Evolutionary conservation across 148 eudicot species (phyloP).

Genomic region (Fagopyrum esculentum): DNA sequence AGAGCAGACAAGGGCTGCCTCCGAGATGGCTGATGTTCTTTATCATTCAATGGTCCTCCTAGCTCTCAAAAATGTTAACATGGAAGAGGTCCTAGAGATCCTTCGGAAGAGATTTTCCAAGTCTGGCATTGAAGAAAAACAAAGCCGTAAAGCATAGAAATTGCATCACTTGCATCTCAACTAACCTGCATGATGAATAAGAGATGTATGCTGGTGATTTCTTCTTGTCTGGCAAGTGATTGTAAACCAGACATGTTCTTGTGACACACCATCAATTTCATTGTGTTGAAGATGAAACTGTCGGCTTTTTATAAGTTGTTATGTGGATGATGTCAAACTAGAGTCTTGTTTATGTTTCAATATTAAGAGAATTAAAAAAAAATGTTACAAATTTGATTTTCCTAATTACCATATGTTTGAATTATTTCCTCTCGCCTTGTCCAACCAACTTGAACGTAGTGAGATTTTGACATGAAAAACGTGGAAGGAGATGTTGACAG

Average conservation of each 20-base stretch:
- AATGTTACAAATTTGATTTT: no score
- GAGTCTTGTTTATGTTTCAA: neutral
- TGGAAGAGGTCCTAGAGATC: conserved; percentile 68
- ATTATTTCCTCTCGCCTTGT: no score
- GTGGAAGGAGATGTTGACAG: no score
- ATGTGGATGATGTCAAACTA: neutral
- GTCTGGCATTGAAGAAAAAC: conserved; percentile 88
- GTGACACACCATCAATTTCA: neutral
- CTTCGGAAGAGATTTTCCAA: conserved; percentile 62
- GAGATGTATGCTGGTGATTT: neutral
- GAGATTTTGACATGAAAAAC: no score
- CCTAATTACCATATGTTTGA: no score
- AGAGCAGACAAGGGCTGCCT: conserved; percentile 61
- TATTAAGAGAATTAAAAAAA: no score
- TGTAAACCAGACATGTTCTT: neutral
- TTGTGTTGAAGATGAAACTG: neutral
- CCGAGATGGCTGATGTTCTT: conserved; percentile 97
- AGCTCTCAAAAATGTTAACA: conserved; percentile 49
- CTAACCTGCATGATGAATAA: neutral
- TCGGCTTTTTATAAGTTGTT: neutral
- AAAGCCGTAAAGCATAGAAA: conserved; percentile 34
- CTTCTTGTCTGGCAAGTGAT: neutral
- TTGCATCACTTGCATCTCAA: neutral
- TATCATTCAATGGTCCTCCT: conserved; percentile 89
- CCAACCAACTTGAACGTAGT: no score